phyloP scores from a whole-genome alignment of 1,284 basidiomycete species.

The Tylopilus sp. region DNA sequence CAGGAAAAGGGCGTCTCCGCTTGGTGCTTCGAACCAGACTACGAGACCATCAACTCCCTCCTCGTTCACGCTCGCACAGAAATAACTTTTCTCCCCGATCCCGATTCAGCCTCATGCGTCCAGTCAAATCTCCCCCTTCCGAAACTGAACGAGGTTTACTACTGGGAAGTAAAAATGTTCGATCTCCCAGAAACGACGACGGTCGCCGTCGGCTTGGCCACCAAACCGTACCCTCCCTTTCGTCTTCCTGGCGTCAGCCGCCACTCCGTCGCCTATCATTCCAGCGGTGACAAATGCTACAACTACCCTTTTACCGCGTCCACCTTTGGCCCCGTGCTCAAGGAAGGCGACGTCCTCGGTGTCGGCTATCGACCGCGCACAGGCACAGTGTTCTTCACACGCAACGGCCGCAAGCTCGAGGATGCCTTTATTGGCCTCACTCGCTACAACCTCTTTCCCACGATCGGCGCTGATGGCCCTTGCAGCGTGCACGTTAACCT shows the following conservation, averaged over 20 bases:
- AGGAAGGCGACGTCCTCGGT: slow-evolving; percentile 93
- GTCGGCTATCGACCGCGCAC: slow-evolving; percentile 91
- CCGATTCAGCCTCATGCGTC: slow-evolving; percentile 86
- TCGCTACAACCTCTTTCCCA: slow-evolving; percentile 90
- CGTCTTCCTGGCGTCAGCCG: slow-evolving; percentile 85
- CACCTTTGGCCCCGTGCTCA: slow-evolving; percentile 81
- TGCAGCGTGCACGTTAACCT: slow-evolving; percentile 94
- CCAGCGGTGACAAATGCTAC: slow-evolving; percentile 95
- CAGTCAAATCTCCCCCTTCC: slow-evolving; percentile 93
- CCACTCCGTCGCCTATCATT: slow-evolving; percentile 95
- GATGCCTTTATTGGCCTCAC: slow-evolving; percentile 90
- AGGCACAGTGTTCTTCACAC: slow-evolving; percentile 95
- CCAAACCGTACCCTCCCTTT: slow-evolving; percentile 93
- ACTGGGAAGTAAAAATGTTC: slow-evolving; percentile 98
- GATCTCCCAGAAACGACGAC: slow-evolving; percentile 84
- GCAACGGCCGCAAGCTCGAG: slow-evolving; percentile 92
- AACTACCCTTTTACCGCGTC: slow-evolving; percentile 93
- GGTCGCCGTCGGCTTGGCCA: slow-evolving; percentile 86
- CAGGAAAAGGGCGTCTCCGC: slow-evolving; percentile 98
- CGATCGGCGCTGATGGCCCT: slow-evolving; percentile 89
- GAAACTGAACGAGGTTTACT: slow-evolving; percentile 95
- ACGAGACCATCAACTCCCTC: slow-evolving; percentile 86
- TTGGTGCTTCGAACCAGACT: slow-evolving; percentile 97
- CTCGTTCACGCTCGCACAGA: slow-evolving; percentile 92
- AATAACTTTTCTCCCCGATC: slow-evolving; percentile 93